Percentiles rank a stretch among this genome's conserved stretches.
These are phyloP conservation scores for Alternaria ethzedia DNA, from an alignment of 2,329 filamentous ascomycete species.

Conservation along the genomic window DNA sequence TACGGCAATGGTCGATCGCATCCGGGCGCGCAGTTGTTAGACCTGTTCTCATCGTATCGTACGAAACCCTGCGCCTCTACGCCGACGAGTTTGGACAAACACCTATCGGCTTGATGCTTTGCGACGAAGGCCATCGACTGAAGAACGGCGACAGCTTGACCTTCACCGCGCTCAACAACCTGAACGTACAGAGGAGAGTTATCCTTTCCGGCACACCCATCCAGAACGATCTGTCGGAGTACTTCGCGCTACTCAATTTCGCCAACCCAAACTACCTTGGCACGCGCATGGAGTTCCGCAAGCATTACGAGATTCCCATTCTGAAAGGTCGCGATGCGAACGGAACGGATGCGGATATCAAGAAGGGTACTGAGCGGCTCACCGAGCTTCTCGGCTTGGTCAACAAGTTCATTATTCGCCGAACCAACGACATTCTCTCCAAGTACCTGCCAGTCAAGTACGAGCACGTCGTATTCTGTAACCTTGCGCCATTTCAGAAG, in stretches of 20 bases:
- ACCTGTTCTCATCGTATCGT: conserved; percentile 96
- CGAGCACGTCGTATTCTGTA: conserved; percentile 98
- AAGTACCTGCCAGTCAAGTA: conserved; percentile 99
- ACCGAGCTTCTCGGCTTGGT: conserved; percentile 81
- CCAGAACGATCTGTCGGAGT: conserved; percentile 97
- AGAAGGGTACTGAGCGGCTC: conserved; percentile 83
- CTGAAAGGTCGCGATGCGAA: conserved; percentile 88
- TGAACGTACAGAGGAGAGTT: conserved; percentile 89
- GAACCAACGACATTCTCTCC: conserved; percentile 96
- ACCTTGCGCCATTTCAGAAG: conserved; percentile 88
- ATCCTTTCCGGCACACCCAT: conserved; percentile 97
- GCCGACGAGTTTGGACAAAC: conserved; percentile 88
- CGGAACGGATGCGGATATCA: conserved; percentile 80
- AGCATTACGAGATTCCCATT: conserved; percentile 92
- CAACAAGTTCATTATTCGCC: conserved; percentile 98
- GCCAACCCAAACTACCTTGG: conserved; percentile 93
- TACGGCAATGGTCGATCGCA: conserved; percentile 93
- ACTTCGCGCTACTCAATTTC: conserved; percentile 94
- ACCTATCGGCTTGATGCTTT: conserved; percentile 89
- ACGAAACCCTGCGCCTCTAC: conserved; percentile 92
- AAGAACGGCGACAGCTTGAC: conserved; percentile 98
- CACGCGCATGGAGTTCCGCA: conserved; percentile 87
- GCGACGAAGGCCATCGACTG: conserved; percentile 93
- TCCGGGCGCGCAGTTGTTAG: conserved; percentile 87
- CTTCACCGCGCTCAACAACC: conserved; percentile 84